Evolutionary conservation across 1,139 yeast genomes (phyloP).

Genomic region (Blastobotrys arbuscula): DNA sequence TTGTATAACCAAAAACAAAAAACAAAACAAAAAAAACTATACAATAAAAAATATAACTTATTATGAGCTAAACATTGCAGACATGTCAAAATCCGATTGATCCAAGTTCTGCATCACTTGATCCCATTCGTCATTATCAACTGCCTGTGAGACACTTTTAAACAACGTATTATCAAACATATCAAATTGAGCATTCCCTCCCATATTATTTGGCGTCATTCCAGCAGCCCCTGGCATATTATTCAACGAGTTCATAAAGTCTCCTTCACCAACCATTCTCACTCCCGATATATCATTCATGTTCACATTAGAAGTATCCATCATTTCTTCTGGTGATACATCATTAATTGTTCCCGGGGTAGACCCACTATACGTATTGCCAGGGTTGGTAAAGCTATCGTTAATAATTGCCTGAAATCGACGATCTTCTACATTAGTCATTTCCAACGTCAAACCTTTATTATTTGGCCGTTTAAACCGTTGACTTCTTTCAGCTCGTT

Average conservation of each 20-base stretch:
- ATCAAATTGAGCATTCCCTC: background rate
- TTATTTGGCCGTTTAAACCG: background rate
- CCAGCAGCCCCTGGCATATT: background rate
- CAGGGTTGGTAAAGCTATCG: too few relatives aligned
- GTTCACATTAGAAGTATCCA: background rate
- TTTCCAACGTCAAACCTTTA: slow-evolving; percentile 12
- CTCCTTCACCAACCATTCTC: background rate
- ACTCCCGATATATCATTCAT: background rate
- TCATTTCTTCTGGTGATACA: background rate
- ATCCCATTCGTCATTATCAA: slow-evolving; percentile 26
- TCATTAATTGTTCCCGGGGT: slow-evolving; percentile 1
- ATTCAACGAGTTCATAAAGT: background rate
- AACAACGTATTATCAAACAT: slow-evolving; percentile 8
- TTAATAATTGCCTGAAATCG: too few relatives aligned
- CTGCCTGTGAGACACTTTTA: slow-evolving; percentile 14
- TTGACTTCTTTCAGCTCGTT: slow-evolving; percentile 15
- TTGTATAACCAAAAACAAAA: too few relatives aligned
- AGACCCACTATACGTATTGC: background rate
- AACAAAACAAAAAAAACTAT: background rate
- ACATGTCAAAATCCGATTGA: slow-evolving; percentile 4
- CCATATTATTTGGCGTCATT: background rate
- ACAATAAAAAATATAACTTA: background rate
- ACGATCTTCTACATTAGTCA: slow-evolving; percentile 5
- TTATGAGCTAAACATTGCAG: background rate
- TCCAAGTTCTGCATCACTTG: slow-evolving; percentile 21